Evolutionary conservation across 768 basidiomycete species (phyloP).

Genomic region (Kwoniella sp.): DNA sequence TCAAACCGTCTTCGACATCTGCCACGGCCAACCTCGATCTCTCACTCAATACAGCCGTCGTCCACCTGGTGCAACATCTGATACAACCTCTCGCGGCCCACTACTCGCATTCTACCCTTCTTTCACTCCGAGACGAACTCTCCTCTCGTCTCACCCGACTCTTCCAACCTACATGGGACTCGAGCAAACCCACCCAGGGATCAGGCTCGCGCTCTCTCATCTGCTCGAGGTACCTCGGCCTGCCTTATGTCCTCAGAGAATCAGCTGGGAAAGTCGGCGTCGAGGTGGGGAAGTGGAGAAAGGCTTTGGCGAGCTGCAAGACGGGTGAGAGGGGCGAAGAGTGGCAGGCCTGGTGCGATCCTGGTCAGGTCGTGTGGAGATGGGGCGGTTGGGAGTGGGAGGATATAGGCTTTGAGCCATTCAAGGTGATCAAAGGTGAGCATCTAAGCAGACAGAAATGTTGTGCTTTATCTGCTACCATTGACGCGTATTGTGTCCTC

Average conservation of each 20-base stretch:
- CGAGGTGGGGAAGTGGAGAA: conserved; percentile 44
- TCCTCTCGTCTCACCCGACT: conserved; percentile 22
- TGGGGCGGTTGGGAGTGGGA: conserved; percentile 56
- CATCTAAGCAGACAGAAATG: too few relatives aligned
- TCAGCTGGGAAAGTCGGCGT: conserved; percentile 38
- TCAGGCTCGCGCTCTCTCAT: conserved; percentile 55
- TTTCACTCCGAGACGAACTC: conserved; percentile 34
- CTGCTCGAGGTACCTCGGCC: conserved; percentile 33
- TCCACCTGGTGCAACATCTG: conserved; percentile 42
- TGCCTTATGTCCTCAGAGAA: conserved; percentile 41
- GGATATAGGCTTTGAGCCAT: conserved; percentile 51
- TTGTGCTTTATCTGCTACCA: too few relatives aligned
- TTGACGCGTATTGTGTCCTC: not conserved
- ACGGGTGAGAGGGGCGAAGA: conserved; percentile 32
- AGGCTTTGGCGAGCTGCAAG: conserved; percentile 30
- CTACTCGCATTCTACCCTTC: conserved; percentile 37
- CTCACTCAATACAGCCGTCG: conserved; percentile 40
- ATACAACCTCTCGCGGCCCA: conserved; percentile 36
- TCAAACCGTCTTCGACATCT: not conserved
- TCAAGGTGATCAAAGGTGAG: conserved; percentile 47
- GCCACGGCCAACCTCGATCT: conserved; percentile 23
- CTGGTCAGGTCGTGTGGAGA: conserved; percentile 53
- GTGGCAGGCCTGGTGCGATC: conserved; percentile 57
- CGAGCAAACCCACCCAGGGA: conserved; percentile 39
- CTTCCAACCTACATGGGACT: conserved; percentile 49